These are phyloP conservation scores for Tulasnella sp. DNA, from an alignment of 768 basidiomycete genomes.

Conservation along the genomic window DNA sequence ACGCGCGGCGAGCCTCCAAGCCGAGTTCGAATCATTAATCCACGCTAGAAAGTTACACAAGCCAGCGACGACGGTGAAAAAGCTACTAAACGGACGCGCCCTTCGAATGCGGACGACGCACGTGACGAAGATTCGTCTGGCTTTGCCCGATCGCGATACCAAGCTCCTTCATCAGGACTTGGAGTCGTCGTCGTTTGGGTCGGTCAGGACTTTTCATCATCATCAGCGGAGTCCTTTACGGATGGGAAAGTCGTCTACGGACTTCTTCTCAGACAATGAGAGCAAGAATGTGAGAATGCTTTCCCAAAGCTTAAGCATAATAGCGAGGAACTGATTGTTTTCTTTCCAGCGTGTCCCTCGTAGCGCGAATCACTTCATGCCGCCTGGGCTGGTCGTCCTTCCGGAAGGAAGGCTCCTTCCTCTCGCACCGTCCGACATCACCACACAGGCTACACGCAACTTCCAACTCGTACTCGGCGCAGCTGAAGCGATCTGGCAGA, in stretches of 20 bases:
- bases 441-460: slow-evolving; percentile 1
- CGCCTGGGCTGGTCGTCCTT: slow-evolving; percentile 5
- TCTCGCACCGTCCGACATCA: slow-evolving; percentile 6
- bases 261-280: neutral
- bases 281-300: neutral
- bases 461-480: slow-evolving; percentile 7
- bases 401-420: slow-evolving; percentile 8
- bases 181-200: neutral
- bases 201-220: neutral
- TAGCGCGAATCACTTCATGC: neutral
- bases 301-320: neutral
- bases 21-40: neutral
- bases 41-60: neutral
- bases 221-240: neutral
- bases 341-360: neutral
- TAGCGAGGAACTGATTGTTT: neutral
- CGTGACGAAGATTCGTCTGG: neutral
- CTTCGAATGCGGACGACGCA: neutral
- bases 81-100: neutral
- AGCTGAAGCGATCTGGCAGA: slow-evolving; percentile 3
- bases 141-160: neutral
- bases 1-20: neutral
- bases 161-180: neutral
- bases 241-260: neutral
- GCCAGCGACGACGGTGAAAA: neutral